Conservation (phyloP, 164 flowering plant species). For the Nelumbo lutea region DNA sequence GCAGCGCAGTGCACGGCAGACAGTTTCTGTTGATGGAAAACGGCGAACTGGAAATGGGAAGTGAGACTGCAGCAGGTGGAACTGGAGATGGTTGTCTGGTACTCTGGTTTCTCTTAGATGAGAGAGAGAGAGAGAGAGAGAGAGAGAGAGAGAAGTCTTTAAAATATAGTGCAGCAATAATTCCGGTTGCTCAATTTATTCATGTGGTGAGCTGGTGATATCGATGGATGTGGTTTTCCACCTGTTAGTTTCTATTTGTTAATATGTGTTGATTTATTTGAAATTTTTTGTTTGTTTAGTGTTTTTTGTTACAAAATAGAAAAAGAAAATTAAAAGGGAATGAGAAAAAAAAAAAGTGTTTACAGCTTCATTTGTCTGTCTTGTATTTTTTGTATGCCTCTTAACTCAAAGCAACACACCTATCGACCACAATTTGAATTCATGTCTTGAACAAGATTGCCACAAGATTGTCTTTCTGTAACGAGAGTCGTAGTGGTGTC, state of each 20-base stretch:
- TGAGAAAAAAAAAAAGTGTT: background rate
- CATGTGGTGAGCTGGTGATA: constrained; percentile 10
- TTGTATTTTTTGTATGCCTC: background rate
- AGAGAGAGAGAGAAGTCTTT: constrained; percentile 20
- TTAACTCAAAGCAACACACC: too few relatives aligned
- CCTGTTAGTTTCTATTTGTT: constrained; percentile 1
- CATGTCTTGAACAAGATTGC: too few relatives aligned
- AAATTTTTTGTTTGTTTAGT: constrained; percentile 1
- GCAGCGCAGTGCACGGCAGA: constrained; percentile 42
- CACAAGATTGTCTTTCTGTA: too few relatives aligned
- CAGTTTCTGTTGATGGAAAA: constrained; percentile 45
- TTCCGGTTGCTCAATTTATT: background rate
- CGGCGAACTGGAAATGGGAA: constrained; percentile 55
- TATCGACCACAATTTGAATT: too few relatives aligned
- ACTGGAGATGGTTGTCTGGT: constrained; percentile 5
- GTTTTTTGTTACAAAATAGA: constrained; percentile 10
- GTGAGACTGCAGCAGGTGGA: constrained; percentile 20
- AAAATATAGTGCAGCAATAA: background rate
- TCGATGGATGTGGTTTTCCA: constrained; percentile 9
- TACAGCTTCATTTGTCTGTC: background rate
- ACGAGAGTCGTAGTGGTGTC: too few relatives aligned
- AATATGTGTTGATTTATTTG: background rate
- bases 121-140: constrained; percentile 20
- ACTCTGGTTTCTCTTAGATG: constrained; percentile 15
- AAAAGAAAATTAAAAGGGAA: background rate